Conservation (phyloP, 352 stramenopile species). For the Achlya hypogyna region DNA sequence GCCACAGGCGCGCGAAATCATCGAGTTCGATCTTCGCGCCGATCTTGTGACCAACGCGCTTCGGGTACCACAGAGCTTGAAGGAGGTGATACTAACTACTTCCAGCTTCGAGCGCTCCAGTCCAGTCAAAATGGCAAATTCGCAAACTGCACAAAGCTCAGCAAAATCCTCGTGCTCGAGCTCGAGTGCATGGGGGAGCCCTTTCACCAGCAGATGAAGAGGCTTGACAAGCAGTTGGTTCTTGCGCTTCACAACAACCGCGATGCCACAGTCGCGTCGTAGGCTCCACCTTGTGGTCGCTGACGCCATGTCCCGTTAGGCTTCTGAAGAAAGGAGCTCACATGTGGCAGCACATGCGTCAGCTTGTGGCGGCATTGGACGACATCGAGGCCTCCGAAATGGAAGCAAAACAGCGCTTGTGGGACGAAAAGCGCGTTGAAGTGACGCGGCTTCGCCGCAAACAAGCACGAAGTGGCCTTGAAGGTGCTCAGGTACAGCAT, state of each 20-base stretch:
- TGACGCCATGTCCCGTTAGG: not conserved
- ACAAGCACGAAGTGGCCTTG: conserved; percentile 44
- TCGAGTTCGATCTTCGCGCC: conserved; percentile 15
- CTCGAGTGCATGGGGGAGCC: conserved; percentile 49
- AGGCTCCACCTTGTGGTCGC: not conserved
- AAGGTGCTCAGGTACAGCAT: no score
- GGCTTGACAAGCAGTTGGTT: conserved; percentile 45
- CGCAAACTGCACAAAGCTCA: conserved; percentile 37
- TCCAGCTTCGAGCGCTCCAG: conserved; percentile 4
- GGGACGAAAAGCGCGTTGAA: conserved; percentile 15
- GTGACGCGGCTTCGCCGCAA: conserved; percentile 27
- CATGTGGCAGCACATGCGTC: conserved; percentile 8
- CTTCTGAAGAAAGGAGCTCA: conserved; percentile 13
- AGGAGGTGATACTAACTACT: not conserved
- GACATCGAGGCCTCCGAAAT: not conserved
- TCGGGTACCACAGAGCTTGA: not conserved
- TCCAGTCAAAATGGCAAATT: not conserved
- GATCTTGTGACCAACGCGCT: conserved; percentile 10
- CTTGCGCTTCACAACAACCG: conserved; percentile 41
- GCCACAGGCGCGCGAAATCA: not conserved
- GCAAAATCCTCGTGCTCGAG: conserved; percentile 48
- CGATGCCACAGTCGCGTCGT: conserved; percentile 3
- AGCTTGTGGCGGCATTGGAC: conserved; percentile 4
- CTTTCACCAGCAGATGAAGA: conserved; percentile 62
- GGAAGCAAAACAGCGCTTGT: conserved; percentile 5